Evolutionary conservation across 805 yeast species (phyloP).

Genomic region (Saccharomyces kudriavzevii): DNA sequence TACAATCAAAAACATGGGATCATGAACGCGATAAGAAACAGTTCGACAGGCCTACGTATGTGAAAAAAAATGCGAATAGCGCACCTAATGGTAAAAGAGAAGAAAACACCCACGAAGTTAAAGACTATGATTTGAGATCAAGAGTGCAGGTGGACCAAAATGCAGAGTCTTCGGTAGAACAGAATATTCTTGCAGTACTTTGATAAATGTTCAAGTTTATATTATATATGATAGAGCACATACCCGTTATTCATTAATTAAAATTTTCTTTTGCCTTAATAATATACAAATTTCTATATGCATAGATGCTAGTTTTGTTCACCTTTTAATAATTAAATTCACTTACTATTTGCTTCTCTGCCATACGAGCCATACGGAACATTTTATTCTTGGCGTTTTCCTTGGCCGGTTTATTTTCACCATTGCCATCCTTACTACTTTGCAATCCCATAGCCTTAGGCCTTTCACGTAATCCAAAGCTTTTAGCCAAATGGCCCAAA

Average conservation of each 20-base stretch:
- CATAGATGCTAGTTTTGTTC: background rate
- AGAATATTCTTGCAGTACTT: conserved; percentile 24
- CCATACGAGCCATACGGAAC: conserved; percentile 66
- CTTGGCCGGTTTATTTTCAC: conserved; percentile 39
- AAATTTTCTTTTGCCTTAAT: background rate
- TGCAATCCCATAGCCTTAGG: conserved; percentile 68
- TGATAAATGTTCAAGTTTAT: background rate
- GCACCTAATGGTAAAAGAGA: background rate
- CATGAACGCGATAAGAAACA: conserved; percentile 43
- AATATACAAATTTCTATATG: conserved; percentile 1
- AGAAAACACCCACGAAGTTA: background rate
- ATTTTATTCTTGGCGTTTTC: conserved; percentile 66
- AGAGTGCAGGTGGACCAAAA: conserved; percentile 21
- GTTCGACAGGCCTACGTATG: conserved; percentile 49
- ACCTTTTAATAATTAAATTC: conserved; percentile 62
- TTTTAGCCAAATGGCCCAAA: conserved; percentile 91
- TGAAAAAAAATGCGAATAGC: conserved; percentile 1
- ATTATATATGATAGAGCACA: background rate
- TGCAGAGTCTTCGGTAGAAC: conserved; percentile 21
- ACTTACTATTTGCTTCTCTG: conserved; percentile 52
- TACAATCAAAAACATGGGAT: conserved; percentile 48
- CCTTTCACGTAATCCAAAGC: conserved; percentile 89
- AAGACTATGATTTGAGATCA: conserved; percentile 6
- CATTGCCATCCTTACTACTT: conserved; percentile 27
- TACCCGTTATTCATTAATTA: background rate